phyloP scores from a whole-genome alignment of 192 early-diverging fungal species.

The Coemansia sp. region DNA sequence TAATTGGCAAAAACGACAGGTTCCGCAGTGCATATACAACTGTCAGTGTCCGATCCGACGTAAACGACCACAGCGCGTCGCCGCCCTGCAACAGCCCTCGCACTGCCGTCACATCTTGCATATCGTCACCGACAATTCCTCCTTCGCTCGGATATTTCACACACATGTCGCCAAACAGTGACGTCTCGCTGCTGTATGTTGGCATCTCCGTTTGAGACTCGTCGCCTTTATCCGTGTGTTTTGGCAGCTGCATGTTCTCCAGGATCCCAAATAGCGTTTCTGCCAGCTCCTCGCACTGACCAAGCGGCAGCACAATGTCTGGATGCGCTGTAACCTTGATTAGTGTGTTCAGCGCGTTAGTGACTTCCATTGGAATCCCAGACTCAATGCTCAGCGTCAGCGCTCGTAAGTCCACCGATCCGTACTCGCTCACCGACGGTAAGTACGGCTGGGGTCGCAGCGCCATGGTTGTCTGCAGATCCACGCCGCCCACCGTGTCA shows the following conservation, averaged over 20 bases:
- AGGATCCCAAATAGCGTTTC: constrained; percentile 63
- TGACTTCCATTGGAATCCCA: constrained; percentile 68
- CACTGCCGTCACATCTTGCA: constrained; percentile 39
- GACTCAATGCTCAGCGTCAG: constrained; percentile 78
- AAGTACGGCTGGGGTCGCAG: constrained; percentile 52
- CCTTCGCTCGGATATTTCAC: constrained; percentile 19
- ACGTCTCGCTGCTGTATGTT: constrained; percentile 35
- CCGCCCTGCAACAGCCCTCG: constrained; percentile 37
- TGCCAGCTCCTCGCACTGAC: constrained; percentile 65
- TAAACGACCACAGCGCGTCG: constrained; percentile 47
- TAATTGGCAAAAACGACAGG: constrained; percentile 42
- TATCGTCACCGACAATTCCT: constrained; percentile 36
- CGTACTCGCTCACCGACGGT: constrained; percentile 52
- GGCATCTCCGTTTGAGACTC: background rate
- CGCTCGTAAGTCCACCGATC: constrained; percentile 69
- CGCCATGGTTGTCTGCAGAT: constrained; percentile 61
- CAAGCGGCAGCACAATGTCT: constrained; percentile 53
- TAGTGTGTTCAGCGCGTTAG: constrained; percentile 71
- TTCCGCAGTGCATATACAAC: constrained; percentile 42
- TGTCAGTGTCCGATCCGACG: constrained; percentile 46
- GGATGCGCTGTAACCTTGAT: constrained; percentile 57
- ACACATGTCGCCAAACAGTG: constrained; percentile 19
- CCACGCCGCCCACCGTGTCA: constrained; percentile 74
- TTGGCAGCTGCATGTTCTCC: constrained; percentile 36
- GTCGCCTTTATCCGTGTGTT: background rate